phyloP scores from a whole-genome alignment of 2,329 filamentous ascomycete genomes.

The Hymenoscyphus scutula region DNA sequence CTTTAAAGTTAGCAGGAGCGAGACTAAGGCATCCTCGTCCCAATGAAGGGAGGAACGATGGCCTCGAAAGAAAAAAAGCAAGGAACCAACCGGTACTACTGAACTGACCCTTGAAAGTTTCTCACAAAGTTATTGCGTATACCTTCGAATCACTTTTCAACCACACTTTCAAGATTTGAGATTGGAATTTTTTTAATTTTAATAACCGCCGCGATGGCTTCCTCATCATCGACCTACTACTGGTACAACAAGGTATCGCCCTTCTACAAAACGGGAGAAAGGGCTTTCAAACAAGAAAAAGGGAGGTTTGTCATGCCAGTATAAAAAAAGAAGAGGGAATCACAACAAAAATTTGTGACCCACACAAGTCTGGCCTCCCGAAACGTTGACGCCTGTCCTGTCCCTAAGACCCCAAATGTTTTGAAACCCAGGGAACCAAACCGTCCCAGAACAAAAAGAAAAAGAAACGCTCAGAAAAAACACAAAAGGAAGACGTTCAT shows the following conservation, averaged over 20 bases:
- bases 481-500: slow-evolving; percentile 20
- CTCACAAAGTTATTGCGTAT: no score
- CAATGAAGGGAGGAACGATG: no score
- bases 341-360: not conserved
- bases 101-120: no score
- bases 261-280: not conserved
- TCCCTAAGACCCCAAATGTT: not conserved
- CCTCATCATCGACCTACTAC: slow-evolving; percentile 18
- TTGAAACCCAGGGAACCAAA: not conserved
- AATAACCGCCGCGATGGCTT: slow-evolving; percentile 22
- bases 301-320: no score
- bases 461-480: slow-evolving; percentile 25
- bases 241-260: slow-evolving; percentile 21
- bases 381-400: not conserved
- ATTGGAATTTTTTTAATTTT: slow-evolving; percentile 9
- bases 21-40: not conserved
- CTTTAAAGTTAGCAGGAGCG: not conserved
- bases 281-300: slow-evolving; percentile 1
- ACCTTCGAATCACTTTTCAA: no score
- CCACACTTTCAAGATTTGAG: no score
- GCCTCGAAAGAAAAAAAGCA: no score
- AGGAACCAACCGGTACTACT: no score
- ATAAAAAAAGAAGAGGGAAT: no score
- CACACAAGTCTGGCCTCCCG: not conserved
- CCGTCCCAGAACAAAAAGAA: not conserved